phyloP scores from a whole-genome alignment of 2,329 filamentous ascomycete genomes.

The Nigrospora sphaerica region DNA sequence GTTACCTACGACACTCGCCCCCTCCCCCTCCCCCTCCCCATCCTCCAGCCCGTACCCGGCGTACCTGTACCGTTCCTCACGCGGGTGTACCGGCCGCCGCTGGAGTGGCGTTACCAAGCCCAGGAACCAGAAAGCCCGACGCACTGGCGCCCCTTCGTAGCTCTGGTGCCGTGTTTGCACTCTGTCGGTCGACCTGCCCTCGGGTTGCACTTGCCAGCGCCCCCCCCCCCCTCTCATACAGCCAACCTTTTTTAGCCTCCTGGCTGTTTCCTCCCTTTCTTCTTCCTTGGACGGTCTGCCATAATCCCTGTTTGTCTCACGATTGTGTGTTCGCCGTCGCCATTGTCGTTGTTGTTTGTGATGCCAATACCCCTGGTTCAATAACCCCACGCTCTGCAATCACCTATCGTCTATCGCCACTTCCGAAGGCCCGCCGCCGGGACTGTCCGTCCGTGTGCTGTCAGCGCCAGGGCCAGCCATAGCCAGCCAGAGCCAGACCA shows the following conservation, averaged over 20 bases:
- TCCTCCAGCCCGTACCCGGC: no score
- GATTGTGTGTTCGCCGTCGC: background rate
- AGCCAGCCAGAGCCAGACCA: background rate
- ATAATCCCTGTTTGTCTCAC: slow-evolving; percentile 2
- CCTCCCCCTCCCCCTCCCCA: no score
- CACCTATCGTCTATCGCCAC: background rate
- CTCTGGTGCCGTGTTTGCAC: no score
- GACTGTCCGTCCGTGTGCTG: background rate
- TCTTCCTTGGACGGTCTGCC: background rate
- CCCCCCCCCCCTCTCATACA: no score
- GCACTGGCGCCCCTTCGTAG: no score
- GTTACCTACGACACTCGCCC: no score
- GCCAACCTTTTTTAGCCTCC: background rate
- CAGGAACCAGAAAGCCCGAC: no score
- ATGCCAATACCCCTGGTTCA: slow-evolving; percentile 1
- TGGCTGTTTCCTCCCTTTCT: background rate
- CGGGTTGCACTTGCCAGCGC: no score
- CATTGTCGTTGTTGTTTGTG: slow-evolving; percentile 1
- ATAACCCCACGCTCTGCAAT: background rate
- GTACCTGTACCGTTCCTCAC: no score
- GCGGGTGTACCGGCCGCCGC: no score
- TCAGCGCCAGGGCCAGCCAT: background rate
- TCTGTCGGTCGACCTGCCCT: no score
- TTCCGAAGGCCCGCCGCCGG: background rate
- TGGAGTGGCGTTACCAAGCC: no score